Percentiles rank a stretch among this genome's conserved stretches.
Conservation (phyloP, 441 rosid genomes). For the Bocquillonia castaneifolia region DNA sequence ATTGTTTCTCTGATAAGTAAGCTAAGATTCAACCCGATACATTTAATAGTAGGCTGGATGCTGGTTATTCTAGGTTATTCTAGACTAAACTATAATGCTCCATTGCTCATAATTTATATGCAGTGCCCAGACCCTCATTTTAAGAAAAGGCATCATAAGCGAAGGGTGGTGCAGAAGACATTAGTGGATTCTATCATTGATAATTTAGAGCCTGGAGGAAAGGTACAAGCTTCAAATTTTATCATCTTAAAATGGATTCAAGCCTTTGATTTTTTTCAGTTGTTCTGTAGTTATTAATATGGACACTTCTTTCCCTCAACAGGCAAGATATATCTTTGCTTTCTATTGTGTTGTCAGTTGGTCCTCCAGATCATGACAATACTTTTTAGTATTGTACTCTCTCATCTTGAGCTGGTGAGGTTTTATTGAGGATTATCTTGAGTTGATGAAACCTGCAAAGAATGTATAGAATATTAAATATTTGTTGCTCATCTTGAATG, state of each 20-base stretch:
- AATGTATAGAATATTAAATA: background rate
- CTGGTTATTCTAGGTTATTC: background rate
- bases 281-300: slow-evolving; percentile 1
- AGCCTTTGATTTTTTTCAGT: background rate
- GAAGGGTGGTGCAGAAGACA: slow-evolving; percentile 81
- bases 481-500: background rate
- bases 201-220: slow-evolving; percentile 58
- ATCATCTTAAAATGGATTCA: background rate
- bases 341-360: background rate
- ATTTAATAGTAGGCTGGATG: background rate
- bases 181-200: slow-evolving; percentile 54
- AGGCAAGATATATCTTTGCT: background rate
- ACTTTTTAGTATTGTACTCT: background rate
- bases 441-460: background rate
- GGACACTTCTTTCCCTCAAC: background rate
- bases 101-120: slow-evolving; percentile 14
- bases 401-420: background rate
- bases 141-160: slow-evolving; percentile 86
- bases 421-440: background rate
- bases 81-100: slow-evolving; percentile 2
- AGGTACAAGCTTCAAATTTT: slow-evolving; percentile 38
- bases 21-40: background rate
- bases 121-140: slow-evolving; percentile 98
- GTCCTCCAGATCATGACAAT: background rate
- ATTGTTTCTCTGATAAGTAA: background rate